Evolutionary conservation across 2,329 filamentous ascomycete genomes (phyloP).

Genomic region (Ophiostoma piceae): DNA sequence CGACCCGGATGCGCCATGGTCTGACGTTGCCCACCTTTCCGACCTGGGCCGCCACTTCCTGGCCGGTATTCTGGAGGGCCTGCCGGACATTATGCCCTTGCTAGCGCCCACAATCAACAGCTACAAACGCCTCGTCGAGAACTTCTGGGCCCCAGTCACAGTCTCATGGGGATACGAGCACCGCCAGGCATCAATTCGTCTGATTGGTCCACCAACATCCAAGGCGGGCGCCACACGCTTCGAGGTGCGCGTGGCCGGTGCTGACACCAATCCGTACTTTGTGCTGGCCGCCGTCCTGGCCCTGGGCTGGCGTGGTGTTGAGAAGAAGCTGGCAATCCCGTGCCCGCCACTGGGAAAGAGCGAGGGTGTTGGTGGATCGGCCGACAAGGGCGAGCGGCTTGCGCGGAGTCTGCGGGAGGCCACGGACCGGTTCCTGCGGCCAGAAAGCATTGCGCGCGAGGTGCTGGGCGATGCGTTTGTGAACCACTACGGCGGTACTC

Average conservation of each 20-base stretch:
- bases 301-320: slow-evolving; percentile 83
- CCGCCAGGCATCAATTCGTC: slow-evolving; percentile 79
- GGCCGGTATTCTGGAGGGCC: slow-evolving; percentile 78
- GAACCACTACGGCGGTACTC: slow-evolving; percentile 86
- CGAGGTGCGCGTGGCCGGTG: slow-evolving; percentile 89
- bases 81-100: slow-evolving; percentile 93
- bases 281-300: slow-evolving; percentile 83
- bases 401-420: slow-evolving; percentile 85
- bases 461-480: slow-evolving; percentile 94
- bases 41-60: slow-evolving; percentile 90
- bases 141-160: slow-evolving; percentile 97
- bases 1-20: slow-evolving; percentile 66
- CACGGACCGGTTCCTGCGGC: slow-evolving; percentile 67
- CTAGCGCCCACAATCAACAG: slow-evolving; percentile 94
- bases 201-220: slow-evolving; percentile 83
- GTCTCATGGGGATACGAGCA: slow-evolving; percentile 97
- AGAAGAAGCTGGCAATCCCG: slow-evolving; percentile 81
- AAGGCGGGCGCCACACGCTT: slow-evolving; percentile 84
- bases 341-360: slow-evolving; percentile 80
- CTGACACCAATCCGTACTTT: slow-evolving; percentile 83
- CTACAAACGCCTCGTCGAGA: slow-evolving; percentile 96
- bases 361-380: slow-evolving; percentile 67
- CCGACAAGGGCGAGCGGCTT: slow-evolving; percentile 68
- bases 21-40: slow-evolving; percentile 73
- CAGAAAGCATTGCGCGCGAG: slow-evolving; percentile 82